Evolutionary conservation across 2,329 filamentous ascomycete species (phyloP).

Genomic region (Fusarium tuaranense): DNA sequence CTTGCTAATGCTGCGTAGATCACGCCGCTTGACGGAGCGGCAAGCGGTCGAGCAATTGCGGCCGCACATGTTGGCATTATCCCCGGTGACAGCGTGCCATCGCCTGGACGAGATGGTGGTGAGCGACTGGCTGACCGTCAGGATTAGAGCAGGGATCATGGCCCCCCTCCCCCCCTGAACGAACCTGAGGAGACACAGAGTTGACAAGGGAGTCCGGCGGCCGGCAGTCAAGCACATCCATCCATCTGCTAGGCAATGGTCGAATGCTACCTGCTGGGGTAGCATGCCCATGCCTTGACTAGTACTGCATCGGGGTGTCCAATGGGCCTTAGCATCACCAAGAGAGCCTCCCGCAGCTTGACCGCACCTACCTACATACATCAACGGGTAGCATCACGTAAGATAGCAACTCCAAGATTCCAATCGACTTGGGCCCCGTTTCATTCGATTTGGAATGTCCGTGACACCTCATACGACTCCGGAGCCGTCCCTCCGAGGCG

Average conservation of each 20-base stretch:
- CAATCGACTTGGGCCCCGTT: neutral
- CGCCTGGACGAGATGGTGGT: slow-evolving; percentile 23
- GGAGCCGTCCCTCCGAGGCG: slow-evolving; percentile 2
- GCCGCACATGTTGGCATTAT: slow-evolving; percentile 27
- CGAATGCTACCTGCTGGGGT: slow-evolving; percentile 35
- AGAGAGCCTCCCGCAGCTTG: slow-evolving; percentile 10
- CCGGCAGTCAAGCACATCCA: slow-evolving; percentile 20
- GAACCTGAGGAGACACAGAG: slow-evolving; percentile 33
- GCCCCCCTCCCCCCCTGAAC: slow-evolving; percentile 12
- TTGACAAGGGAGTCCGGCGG: slow-evolving; percentile 34
- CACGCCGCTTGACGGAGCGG: slow-evolving; percentile 3
- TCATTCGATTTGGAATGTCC: neutral
- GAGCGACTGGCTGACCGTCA: slow-evolving; percentile 9
- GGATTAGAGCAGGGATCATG: slow-evolving; percentile 15
- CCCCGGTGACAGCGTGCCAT: slow-evolving; percentile 31
- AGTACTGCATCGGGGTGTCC: neutral
- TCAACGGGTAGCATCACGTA: neutral
- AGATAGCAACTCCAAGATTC: neutral
- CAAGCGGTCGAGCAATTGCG: slow-evolving; percentile 10
- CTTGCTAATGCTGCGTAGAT: slow-evolving; percentile 15
- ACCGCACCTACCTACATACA: neutral
- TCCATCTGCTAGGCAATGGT: neutral
- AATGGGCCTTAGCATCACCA: slow-evolving; percentile 5
- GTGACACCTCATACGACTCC: neutral
- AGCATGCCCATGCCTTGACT: slow-evolving; percentile 9